Evolutionary conservation across 2,329 filamentous ascomycete species (phyloP).

Genomic region (Aspergillus calidoustus): DNA sequence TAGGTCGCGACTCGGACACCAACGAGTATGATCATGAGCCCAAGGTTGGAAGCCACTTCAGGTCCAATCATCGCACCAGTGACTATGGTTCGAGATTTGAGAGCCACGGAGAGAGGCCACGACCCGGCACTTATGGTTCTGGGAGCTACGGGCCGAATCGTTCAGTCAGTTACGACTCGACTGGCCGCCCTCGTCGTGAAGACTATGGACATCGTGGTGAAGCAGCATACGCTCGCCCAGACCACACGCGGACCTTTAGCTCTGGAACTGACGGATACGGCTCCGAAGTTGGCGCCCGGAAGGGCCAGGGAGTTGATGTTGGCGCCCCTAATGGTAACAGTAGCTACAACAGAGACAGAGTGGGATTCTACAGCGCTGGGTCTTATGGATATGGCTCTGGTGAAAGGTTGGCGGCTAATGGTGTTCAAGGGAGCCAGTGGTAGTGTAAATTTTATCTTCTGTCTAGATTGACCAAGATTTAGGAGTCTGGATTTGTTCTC

Average conservation of each 20-base stretch:
- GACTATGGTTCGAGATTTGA: slow-evolving; percentile 31
- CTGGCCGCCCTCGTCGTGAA: background rate
- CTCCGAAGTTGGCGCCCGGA: background rate
- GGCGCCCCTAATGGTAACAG: slow-evolving; percentile 18
- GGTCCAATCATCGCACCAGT: slow-evolving; percentile 56
- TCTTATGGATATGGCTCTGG: slow-evolving; percentile 13
- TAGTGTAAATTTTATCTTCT: slow-evolving; percentile 1
- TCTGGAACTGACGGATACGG: slow-evolving; percentile 10
- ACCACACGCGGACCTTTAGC: slow-evolving; percentile 2
- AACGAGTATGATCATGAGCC: slow-evolving; percentile 33
- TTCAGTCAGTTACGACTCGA: slow-evolving; percentile 13
- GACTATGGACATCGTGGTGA: background rate
- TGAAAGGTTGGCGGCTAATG: slow-evolving; percentile 18
- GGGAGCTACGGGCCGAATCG: slow-evolving; percentile 32
- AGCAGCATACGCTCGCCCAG: slow-evolving; percentile 1
- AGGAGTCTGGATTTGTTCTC: background rate
- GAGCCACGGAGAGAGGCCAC: slow-evolving; percentile 48
- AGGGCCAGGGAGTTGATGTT: slow-evolving; percentile 11
- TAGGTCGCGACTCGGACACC: slow-evolving; percentile 16
- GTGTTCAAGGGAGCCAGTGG: slow-evolving; percentile 21
- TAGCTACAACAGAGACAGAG: slow-evolving; percentile 19
- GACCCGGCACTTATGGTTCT: slow-evolving; percentile 50
- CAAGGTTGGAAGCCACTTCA: slow-evolving; percentile 43
- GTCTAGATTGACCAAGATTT: background rate
- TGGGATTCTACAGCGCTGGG: slow-evolving; percentile 4